Base-by-base conservation (phyloP, 441 rosid species). In the Viola pubescens region DNA sequence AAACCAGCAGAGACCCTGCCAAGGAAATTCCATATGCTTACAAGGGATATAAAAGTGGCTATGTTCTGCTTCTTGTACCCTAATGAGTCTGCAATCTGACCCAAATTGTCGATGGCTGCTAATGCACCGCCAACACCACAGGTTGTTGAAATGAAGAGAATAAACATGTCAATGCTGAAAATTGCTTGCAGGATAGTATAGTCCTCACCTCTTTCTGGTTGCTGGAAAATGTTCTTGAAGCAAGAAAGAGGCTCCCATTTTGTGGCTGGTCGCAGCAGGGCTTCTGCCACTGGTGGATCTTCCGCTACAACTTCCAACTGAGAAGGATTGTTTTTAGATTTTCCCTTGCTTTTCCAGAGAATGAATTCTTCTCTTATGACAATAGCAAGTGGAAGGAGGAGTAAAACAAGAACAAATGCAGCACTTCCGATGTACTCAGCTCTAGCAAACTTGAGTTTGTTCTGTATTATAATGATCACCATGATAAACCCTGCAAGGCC, bases 51-150 rank as follows among this genome's bases (percentile, higher is more conserved):
- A n/a, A 75, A 78, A 6, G 69, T 64, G 1, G 40, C 45, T 0
- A 59, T 66, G 52, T 48, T 62, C 19, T 5, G 59, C 13, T 51
- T 59, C 0, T 58, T 41, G 63, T 66, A 74, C 40, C 72, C 74
- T 61, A 58, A 14, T 16, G 66, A 52, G 11, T 10, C 39, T 38
- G 68, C 40, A 4, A 72, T 70, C 42, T 75, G 79, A 38, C 77
- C 73, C 48, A 75, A 41, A 54, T 72, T 78, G 61, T 75, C 64
- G 3, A 75, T 70, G 2, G 74, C 69, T 3, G 83, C 65, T 59
- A 79, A 40, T 0, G 68, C 52, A 4, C 83, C 78, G 6, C 83
- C 80, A 11, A 69, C 51, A 0, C 78, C 66, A 14, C 73, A 73
- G 8, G 65, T 71, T 9, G 65, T 67, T 45, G 75, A 59, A 3